phyloP scores from a whole-genome alignment of 441 rosid genomes.

The Syzygium malaccense region DNA sequence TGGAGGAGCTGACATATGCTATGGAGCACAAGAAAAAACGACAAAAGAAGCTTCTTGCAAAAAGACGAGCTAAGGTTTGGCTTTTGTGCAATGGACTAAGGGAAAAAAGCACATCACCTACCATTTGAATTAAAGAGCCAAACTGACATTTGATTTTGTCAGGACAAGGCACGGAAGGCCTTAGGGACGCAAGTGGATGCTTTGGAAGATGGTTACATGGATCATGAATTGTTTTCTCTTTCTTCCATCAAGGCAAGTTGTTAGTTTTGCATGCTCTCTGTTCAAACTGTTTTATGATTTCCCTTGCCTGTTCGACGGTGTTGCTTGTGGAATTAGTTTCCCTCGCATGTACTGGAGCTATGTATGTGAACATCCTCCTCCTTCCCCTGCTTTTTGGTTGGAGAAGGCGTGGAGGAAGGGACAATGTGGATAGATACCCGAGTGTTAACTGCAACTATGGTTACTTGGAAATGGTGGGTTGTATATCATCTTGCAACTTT shows the following conservation, averaged over 20 bases:
- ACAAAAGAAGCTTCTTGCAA: constrained; percentile 60
- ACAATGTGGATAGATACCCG: neutral
- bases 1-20: constrained; percentile 79
- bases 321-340: neutral
- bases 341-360: neutral
- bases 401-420: neutral
- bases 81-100: neutral
- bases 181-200: constrained; percentile 77
- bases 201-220: constrained; percentile 71
- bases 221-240: constrained; percentile 82
- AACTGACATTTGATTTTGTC: constrained; percentile 8
- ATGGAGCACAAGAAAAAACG: constrained; percentile 77
- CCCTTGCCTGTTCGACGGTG: neutral
- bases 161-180: constrained; percentile 84
- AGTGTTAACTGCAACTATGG: neutral
- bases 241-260: constrained; percentile 70
- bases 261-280: neutral
- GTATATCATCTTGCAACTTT: neutral
- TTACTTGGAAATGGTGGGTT: neutral
- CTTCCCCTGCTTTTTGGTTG: neutral
- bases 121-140: neutral
- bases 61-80: constrained; percentile 75
- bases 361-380: neutral
- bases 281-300: neutral
- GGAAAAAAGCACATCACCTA: neutral